A percentile compares a stretch with the other conserved stretches of the same genome.
Evolutionary conservation across 148 eudicot genomes (phyloP).

Genomic region (Cornus florida): DNA sequence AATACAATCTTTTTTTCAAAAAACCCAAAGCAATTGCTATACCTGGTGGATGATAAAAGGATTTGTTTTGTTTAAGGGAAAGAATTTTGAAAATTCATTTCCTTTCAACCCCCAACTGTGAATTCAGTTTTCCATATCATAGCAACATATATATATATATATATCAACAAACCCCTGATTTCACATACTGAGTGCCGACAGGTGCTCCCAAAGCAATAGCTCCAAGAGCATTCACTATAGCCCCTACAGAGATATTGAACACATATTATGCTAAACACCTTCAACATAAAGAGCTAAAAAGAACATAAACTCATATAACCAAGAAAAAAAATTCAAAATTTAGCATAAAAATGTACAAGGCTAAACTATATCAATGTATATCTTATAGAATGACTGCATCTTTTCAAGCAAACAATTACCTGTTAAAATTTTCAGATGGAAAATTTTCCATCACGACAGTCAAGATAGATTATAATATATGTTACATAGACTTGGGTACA

Average conservation of each 20-base stretch:
- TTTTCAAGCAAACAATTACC: not conserved
- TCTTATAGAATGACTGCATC: too few species aligned
- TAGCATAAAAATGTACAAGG: slow-evolving; percentile 1
- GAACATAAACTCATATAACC: not conserved
- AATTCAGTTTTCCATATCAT: slow-evolving; percentile 10
- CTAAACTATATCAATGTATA: not conserved
- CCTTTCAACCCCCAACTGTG: slow-evolving; percentile 12
- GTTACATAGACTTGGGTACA: too few species aligned
- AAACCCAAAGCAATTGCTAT: not conserved
- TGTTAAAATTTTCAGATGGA: not conserved
- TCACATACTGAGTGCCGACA: slow-evolving; percentile 69
- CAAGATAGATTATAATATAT: too few species aligned
- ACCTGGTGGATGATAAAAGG: slow-evolving; percentile 1
- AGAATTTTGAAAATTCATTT: slow-evolving; percentile 6
- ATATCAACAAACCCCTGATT: slow-evolving; percentile 11
- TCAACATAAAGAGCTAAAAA: not conserved
- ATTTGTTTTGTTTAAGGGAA: slow-evolving; percentile 7
- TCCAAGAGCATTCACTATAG: slow-evolving; percentile 62
- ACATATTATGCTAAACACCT: too few species aligned
- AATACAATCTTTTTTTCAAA: not conserved
- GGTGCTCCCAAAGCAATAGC: slow-evolving; percentile 95
- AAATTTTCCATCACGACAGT: too few species aligned
- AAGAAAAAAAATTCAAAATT: not conserved
- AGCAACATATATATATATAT: not conserved
- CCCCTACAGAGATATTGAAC: slow-evolving; percentile 41